Evolutionary conservation across 768 basidiomycete genomes (phyloP).

Genomic region (Boletus tylopilopsis): DNA sequence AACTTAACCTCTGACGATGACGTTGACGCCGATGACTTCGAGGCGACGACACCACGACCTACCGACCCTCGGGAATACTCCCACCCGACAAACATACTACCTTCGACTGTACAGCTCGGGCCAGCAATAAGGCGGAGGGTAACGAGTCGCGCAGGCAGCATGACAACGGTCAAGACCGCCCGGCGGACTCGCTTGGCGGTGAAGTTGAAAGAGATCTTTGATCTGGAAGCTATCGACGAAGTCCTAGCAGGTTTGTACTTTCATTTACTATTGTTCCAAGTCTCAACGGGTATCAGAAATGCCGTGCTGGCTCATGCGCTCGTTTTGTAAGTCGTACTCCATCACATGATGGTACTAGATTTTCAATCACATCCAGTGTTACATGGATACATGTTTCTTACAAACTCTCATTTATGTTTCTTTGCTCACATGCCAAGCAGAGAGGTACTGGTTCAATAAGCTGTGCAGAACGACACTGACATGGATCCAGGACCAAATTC

Average conservation of each 20-base stretch:
- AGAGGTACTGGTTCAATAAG: slow-evolving; percentile 53
- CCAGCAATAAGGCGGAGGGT: slow-evolving; percentile 21
- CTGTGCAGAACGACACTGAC: slow-evolving; percentile 7
- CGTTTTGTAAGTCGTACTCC: slow-evolving; percentile 63
- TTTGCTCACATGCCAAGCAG: slow-evolving; percentile 90
- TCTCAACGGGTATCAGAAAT: slow-evolving; percentile 53
- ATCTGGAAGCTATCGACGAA: slow-evolving; percentile 74
- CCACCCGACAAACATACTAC: background rate
- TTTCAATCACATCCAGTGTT: slow-evolving; percentile 52
- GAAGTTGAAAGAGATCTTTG: slow-evolving; percentile 88
- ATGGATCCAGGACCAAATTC: slow-evolving; percentile 69
- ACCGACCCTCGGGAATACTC: slow-evolving; percentile 18
- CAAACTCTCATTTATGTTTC: slow-evolving; percentile 91
- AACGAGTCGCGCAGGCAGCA: slow-evolving; percentile 50
- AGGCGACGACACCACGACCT: slow-evolving; percentile 43
- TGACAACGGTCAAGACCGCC: slow-evolving; percentile 68
- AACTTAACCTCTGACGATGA: slow-evolving; percentile 47
- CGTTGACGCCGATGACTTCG: slow-evolving; percentile 57
- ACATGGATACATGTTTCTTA: slow-evolving; percentile 97
- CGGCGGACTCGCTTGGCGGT: slow-evolving; percentile 74
- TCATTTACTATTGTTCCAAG: background rate
- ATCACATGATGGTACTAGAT: background rate
- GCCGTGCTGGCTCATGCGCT: slow-evolving; percentile 91
- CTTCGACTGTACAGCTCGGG: slow-evolving; percentile 15
- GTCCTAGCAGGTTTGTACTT: slow-evolving; percentile 69